Percentiles rank a stretch among this genome's conserved stretches.
Evolutionary conservation across 2,329 filamentous ascomycete genomes (phyloP).

Genomic region (Ophiostoma ulmi): DNA sequence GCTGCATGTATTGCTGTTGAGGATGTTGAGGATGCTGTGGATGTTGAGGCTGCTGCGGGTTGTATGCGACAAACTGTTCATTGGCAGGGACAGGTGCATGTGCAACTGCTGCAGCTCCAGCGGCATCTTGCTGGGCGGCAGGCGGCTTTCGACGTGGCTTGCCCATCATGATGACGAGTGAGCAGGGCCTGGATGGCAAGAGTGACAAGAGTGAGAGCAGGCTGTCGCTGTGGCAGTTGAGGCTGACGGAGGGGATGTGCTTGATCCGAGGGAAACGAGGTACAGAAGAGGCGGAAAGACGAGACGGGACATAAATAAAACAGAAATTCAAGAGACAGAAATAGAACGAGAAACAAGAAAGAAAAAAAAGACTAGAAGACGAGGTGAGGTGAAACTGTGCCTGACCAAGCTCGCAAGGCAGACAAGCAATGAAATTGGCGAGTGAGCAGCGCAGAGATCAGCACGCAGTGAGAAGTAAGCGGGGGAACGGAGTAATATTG

Average conservation of each 20-base stretch:
- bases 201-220: background rate
- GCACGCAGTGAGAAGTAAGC: background rate
- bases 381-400: background rate
- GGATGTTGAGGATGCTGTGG: background rate
- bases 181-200: no score
- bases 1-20: constrained; percentile 7
- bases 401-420: constrained; percentile 3
- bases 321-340: background rate
- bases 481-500: background rate
- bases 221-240: background rate
- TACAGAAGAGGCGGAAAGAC: background rate
- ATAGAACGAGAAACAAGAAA: background rate
- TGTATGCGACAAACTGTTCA: constrained; percentile 1
- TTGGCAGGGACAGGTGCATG: background rate
- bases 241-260: background rate
- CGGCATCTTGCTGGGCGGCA: background rate
- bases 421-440: background rate
- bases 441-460: background rate
- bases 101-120: background rate
- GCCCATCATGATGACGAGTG: background rate
- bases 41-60: background rate
- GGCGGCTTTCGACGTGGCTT: background rate
- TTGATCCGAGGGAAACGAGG: background rate
- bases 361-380: background rate
- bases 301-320: background rate